Conservation (phyloP, 2,329 filamentous ascomycete genomes). For the Fusarium sp. region DNA sequence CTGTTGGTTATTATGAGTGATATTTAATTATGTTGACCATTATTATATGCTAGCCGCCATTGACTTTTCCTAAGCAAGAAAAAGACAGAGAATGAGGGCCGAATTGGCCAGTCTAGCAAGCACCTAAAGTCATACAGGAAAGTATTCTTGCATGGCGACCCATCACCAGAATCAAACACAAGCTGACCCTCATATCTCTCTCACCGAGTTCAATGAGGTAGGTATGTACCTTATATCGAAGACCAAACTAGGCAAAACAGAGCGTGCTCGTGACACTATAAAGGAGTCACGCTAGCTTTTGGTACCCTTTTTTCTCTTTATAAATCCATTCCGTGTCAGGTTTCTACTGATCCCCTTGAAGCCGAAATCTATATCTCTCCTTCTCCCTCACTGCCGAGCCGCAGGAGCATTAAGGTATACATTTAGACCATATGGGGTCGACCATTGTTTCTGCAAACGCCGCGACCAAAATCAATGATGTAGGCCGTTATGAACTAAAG, state of each 20-base stretch:
- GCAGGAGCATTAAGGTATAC: conserved; percentile 48
- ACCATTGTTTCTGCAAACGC: conserved; percentile 42
- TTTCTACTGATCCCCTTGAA: conserved; percentile 29
- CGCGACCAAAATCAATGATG: conserved; percentile 32
- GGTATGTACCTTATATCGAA: not conserved
- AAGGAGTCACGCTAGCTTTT: conserved; percentile 20
- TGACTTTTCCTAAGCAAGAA: not conserved
- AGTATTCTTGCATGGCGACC: not conserved
- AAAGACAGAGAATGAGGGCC: not conserved
- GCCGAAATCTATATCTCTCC: conserved; percentile 27
- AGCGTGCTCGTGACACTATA: conserved; percentile 20
- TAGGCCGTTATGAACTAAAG: conserved; percentile 35
- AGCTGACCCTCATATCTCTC: conserved; percentile 27
- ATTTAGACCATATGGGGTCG: conserved; percentile 36
- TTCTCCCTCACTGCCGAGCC: conserved; percentile 41
- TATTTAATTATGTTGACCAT: conserved; percentile 23
- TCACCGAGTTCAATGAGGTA: not conserved
- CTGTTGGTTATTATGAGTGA: not conserved
- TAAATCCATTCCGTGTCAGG: conserved; percentile 19
- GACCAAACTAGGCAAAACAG: conserved; percentile 28
- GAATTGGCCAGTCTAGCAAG: not conserved
- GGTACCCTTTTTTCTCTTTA: conserved; percentile 20
- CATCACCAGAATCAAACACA: conserved; percentile 17
- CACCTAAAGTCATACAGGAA: not conserved
- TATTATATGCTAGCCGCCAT: conserved; percentile 9